phyloP scores from a whole-genome alignment of 2,329 filamentous ascomycete genomes.

The Talaromyces verruculosus region DNA sequence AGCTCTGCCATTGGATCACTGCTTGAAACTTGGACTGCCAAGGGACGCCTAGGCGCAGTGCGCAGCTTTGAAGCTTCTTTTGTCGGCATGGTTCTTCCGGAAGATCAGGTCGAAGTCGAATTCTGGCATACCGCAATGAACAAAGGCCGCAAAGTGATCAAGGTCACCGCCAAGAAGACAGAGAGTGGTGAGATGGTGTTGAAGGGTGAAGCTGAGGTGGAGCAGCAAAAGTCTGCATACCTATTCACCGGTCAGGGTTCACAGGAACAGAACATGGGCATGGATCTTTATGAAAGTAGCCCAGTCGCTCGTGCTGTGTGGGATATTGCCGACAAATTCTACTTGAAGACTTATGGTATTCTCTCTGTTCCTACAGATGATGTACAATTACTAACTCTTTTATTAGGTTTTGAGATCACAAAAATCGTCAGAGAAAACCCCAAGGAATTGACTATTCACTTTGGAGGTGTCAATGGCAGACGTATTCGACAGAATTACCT shows the following conservation, averaged over 20 bases:
- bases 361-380: neutral
- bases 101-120: slow-evolving; percentile 91
- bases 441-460: slow-evolving; percentile 97
- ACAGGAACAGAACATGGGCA: slow-evolving; percentile 99
- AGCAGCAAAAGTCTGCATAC: slow-evolving; percentile 93
- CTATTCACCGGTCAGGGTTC: slow-evolving; percentile 98
- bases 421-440: slow-evolving; percentile 99
- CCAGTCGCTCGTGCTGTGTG: slow-evolving; percentile 93
- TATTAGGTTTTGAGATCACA: slow-evolving; percentile 74
- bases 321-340: slow-evolving; percentile 96
- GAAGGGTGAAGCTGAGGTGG: slow-evolving; percentile 91
- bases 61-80: slow-evolving; percentile 94
- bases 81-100: slow-evolving; percentile 95
- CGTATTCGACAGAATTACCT: slow-evolving; percentile 98
- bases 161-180: slow-evolving; percentile 92
- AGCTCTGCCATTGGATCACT: slow-evolving; percentile 92
- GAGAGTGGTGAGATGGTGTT: slow-evolving; percentile 96
- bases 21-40: slow-evolving; percentile 89
- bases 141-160: slow-evolving; percentile 97
- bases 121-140: slow-evolving; percentile 97
- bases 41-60: slow-evolving; percentile 96
- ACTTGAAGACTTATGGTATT: slow-evolving; percentile 90
- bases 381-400: neutral
- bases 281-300: slow-evolving; percentile 95
- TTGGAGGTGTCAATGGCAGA: slow-evolving; percentile 93